Base-by-base conservation (phyloP, 768 basidiomycete genomes). In the Pisolithus tinctorius region DNA sequence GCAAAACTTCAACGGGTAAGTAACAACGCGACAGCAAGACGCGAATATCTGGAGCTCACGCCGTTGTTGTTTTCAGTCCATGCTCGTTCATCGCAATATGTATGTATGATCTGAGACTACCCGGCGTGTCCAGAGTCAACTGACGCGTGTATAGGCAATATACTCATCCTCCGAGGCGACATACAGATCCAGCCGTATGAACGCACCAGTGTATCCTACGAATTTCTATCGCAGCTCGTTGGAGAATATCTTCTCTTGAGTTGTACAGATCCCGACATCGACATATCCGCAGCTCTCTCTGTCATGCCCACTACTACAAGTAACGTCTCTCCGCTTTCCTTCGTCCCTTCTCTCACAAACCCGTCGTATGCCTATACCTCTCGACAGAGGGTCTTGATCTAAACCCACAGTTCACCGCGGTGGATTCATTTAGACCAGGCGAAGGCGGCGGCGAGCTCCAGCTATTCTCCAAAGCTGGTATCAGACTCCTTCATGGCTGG, bases 41-140 rank as follows among this genome's bases (percentile, higher is more conserved):
- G 14, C 9, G 4, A 27, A n/a, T 29, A 23, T 30, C 8, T 34
- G 2, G 13, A 13, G 42, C 42, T 44, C 25, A 44, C 25, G 8
- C 42, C 25, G 42, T 14, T 10, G 39, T 13, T 26, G 16, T 23
- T 48, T 34, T 6, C 62, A 93, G 92, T 8, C 91, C 92, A 8
- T 94, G 92, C 62, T 92, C 89, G 0, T 88, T 94, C 57, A 90
- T 94, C 59, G 92, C 91, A 26, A 87, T 93, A 52, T 93, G 89
- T 88, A 61, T 58, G 78, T 64, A 3, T 11, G 13, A 17, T 26
- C 17, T 20, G 27, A n/a, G 16, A 38, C 48, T 7, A 41, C 5
- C 13, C 7, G 27, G 26, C 5, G 4, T 13, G 38, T 36, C 14
- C 26, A 4, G 25, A 14, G 20, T 20, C 20, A 20, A n/a, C 51